Evolutionary conservation across 2,329 filamentous ascomycete genomes (phyloP).

Genomic region (Pseudogymnoascus sp.): DNA sequence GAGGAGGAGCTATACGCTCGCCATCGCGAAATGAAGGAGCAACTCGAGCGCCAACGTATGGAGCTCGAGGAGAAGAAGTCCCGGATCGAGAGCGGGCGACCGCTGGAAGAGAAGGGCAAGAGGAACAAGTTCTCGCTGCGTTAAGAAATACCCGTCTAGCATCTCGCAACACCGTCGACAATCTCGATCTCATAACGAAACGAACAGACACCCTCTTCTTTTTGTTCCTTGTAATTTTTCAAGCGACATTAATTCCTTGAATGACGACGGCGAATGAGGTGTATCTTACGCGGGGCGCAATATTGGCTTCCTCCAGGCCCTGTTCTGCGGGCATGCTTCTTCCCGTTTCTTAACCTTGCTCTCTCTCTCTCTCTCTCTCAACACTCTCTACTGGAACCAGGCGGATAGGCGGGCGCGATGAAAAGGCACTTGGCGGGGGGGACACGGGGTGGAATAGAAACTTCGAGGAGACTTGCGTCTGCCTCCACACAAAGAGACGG

Average conservation of each 20-base stretch:
- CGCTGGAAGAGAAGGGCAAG: constrained; percentile 96
- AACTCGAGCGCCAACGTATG: constrained; percentile 86
- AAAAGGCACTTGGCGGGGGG: neutral
- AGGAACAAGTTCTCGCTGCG: constrained; percentile 99
- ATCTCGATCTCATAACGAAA: constrained; percentile 7
- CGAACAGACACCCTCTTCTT: constrained; percentile 7
- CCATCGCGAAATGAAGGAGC: constrained; percentile 99
- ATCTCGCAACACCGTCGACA: neutral
- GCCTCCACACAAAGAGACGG: neutral
- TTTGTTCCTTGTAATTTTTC: constrained; percentile 10
- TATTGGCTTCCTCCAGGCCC: neutral
- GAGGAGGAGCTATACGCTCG: constrained; percentile 97
- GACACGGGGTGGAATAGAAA: constrained; percentile 1
- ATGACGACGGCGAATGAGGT: constrained; percentile 9
- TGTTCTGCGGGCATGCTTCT: constrained; percentile 5
- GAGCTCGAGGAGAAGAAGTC: constrained; percentile 98
- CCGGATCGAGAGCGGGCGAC: constrained; percentile 88
- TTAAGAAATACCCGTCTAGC: constrained; percentile 45
- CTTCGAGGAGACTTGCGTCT: neutral
- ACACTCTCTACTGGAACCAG: constrained; percentile 7
- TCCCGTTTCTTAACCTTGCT: neutral
- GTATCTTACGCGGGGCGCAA: constrained; percentile 4
- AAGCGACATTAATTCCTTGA: constrained; percentile 9
- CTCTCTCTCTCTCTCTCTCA: neutral
- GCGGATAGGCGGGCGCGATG: constrained; percentile 3